phyloP scores from a whole-genome alignment of 257 asterid species.

The Jacaranda mimosifolia region DNA sequence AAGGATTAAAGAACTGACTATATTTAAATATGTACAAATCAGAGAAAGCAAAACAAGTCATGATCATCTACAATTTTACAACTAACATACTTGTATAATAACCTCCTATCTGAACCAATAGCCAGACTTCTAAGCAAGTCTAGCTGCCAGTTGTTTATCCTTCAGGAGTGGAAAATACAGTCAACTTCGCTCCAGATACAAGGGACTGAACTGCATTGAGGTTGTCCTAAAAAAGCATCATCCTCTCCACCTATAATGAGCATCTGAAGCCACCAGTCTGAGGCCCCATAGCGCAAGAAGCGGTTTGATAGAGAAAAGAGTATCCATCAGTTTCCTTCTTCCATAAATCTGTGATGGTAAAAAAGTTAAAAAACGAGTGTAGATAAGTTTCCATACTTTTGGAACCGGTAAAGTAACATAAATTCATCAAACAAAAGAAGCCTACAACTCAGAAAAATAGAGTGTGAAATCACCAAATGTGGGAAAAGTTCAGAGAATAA shows the following conservation, averaged over 20 bases:
- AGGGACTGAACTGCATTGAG: constrained; percentile 65
- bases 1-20: too few relatives aligned
- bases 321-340: constrained; percentile 93
- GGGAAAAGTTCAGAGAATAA: too few relatives aligned
- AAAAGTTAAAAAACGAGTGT: constrained; percentile 32
- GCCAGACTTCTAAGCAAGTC: constrained; percentile 83
- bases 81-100: constrained; percentile 19
- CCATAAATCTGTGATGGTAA: constrained; percentile 69
- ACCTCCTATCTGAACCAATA: constrained; percentile 43
- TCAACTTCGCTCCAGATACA: constrained; percentile 87
- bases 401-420: too few relatives aligned
- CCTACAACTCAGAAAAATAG: too few relatives aligned
- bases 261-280: constrained; percentile 87
- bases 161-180: constrained; percentile 89
- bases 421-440: too few relatives aligned
- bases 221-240: constrained; percentile 50
- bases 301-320: constrained; percentile 97
- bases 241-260: constrained; percentile 77
- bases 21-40: constrained; percentile 9
- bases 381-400: too few relatives aligned
- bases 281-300: constrained; percentile 88
- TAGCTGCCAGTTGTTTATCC: constrained; percentile 88
- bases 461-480: too few relatives aligned
- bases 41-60: constrained; percentile 24
- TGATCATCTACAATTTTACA: constrained; percentile 23